These are phyloP conservation scores for Hemileccinum rubropunctum DNA, from an alignment of 768 basidiomycete genomes.

Conservation along the genomic window DNA sequence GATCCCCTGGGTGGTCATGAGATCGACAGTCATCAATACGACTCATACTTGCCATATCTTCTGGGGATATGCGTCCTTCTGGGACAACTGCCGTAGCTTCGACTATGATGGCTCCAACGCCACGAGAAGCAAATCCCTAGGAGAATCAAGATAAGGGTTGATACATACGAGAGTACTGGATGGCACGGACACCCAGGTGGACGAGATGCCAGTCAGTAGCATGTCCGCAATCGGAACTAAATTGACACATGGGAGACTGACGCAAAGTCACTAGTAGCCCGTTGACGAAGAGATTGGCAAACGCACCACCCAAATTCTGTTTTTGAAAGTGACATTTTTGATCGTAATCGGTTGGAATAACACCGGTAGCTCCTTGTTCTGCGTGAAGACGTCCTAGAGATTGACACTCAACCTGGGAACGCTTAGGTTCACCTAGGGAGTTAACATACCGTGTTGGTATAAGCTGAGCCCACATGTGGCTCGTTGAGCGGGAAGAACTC, in stretches of 20 bases:
- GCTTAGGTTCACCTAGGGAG: not conserved
- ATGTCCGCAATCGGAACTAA: slow-evolving; percentile 70
- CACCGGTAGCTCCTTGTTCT: slow-evolving; percentile 51
- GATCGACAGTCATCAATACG: not conserved
- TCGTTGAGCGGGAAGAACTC: slow-evolving; percentile 62
- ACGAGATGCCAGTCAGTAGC: slow-evolving; percentile 84
- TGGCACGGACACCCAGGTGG: slow-evolving; percentile 56
- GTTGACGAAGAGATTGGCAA: not conserved
- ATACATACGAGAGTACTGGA: not conserved
- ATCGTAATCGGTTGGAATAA: slow-evolving; percentile 69
- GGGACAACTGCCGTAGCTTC: slow-evolving; percentile 76
- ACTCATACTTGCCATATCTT: slow-evolving; percentile 57
- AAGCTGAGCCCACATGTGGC: slow-evolving; percentile 51
- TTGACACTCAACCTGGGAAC: not conserved
- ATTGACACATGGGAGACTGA: slow-evolving; percentile 81
- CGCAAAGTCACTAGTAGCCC: not conserved
- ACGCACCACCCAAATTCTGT: slow-evolving; percentile 64
- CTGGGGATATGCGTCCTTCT: slow-evolving; percentile 73
- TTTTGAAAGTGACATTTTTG: slow-evolving; percentile 62
- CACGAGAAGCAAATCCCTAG: slow-evolving; percentile 65
- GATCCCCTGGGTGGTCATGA: slow-evolving; percentile 43
- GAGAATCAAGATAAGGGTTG: not conserved
- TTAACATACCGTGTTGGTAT: slow-evolving; percentile 19
- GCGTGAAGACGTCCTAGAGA: slow-evolving; percentile 35
- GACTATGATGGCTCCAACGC: slow-evolving; percentile 65